Percentiles rank a stretch among this genome's conserved stretches.
Conservation (phyloP, 257 asterid species). For the Solanum verrucosum region DNA sequence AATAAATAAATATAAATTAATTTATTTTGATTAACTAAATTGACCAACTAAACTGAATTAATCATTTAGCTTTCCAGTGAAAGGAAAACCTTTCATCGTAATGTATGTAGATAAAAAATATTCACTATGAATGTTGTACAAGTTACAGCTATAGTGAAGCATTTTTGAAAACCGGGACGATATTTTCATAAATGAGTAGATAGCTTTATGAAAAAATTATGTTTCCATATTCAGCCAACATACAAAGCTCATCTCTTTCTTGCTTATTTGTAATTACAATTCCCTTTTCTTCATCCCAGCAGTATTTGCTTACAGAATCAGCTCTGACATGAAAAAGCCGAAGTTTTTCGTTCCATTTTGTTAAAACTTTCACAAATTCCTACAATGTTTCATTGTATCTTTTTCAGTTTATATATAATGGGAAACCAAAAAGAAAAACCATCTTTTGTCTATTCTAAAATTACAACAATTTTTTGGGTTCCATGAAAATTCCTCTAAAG, state of each 20-base stretch:
- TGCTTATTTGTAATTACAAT: not conserved
- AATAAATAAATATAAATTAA: no score
- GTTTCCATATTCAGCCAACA: not conserved
- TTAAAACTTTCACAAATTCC: not conserved
- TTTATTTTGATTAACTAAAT: no score
- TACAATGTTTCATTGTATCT: not conserved
- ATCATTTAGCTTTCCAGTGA: no score
- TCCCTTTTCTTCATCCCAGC: not conserved
- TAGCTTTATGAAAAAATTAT: not conserved
- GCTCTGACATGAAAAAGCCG: not conserved
- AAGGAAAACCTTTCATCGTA: no score
- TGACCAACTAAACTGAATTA: no score
- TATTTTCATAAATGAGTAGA: not conserved
- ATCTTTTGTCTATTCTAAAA: not conserved
- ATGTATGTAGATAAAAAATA: no score
- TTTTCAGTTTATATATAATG: not conserved
- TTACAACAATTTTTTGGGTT: not conserved
- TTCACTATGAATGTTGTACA: not conserved
- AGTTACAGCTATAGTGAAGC: not conserved
- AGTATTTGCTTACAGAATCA: not conserved
- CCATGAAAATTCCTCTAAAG: not conserved
- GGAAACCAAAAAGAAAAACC: no score
- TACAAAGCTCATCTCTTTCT: not conserved
- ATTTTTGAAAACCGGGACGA: not conserved
- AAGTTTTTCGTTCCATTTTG: not conserved